Percentiles rank a stretch among this genome's conserved stretches.
Evolutionary conservation across 192 early-diverging fungal genomes (phyloP).

Genomic region (Coemansia sp.): DNA sequence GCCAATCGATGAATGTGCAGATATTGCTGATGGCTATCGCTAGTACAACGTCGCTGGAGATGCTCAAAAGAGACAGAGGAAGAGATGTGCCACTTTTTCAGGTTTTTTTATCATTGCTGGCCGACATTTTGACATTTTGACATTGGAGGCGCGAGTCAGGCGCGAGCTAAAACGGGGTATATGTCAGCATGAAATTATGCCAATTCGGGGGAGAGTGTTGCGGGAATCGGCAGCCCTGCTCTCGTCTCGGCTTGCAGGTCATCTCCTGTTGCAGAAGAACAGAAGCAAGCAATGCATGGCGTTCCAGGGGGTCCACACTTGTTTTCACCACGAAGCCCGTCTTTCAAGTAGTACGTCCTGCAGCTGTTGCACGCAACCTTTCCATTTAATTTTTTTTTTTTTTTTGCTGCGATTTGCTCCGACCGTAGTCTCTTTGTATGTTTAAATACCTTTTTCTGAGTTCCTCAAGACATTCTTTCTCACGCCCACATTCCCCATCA

Average conservation of each 20-base stretch:
- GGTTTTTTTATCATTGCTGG: slow-evolving; percentile 1
- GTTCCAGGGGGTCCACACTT: background rate
- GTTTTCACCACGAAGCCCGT: background rate
- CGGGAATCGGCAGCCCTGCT: background rate
- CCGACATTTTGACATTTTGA: background rate
- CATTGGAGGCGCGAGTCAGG: background rate
- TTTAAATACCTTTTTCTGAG: background rate
- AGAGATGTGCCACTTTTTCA: background rate
- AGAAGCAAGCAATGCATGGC: background rate
- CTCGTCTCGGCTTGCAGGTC: background rate
- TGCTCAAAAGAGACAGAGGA: slow-evolving; percentile 6
- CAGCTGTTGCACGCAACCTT: background rate
- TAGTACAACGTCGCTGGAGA: background rate
- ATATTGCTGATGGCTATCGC: slow-evolving; percentile 33
- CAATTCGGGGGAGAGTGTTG: background rate
- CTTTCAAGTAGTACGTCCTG: background rate
- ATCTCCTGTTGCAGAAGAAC: background rate
- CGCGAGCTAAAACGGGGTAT: slow-evolving; percentile 9
- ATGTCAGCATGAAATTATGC: slow-evolving; percentile 6
- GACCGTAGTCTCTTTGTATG: background rate
- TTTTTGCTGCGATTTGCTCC: background rate
- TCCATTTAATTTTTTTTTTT: slow-evolving; percentile 3
- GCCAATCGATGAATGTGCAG: slow-evolving; percentile 49
- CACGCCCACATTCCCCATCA: background rate
- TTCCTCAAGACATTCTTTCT: background rate